Evolutionary conservation across 208 protist species (phyloP).

Genomic region (Trypanosoma cruzi): DNA sequence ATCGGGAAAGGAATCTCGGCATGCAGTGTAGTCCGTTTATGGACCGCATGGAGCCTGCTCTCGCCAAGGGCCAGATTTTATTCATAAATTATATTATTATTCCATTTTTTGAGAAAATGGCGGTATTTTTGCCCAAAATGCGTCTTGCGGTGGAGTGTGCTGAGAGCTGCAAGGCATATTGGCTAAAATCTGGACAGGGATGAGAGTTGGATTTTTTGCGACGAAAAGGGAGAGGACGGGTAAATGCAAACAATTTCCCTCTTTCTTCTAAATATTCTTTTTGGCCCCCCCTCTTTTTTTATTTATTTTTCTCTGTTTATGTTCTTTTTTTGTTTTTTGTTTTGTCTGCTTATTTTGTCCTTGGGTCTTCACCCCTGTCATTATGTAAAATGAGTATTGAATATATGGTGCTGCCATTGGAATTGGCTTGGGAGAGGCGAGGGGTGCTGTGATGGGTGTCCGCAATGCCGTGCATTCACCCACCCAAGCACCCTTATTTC

Average conservation of each 20-base stretch:
- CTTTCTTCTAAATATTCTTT: too few species aligned
- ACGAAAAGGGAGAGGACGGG: background rate
- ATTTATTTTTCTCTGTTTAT: too few species aligned
- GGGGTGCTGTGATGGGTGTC: background rate
- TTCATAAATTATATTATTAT: slow-evolving; percentile 95
- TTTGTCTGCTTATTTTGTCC: too few species aligned
- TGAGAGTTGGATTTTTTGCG: background rate
- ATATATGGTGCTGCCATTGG: background rate
- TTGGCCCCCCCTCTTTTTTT: too few species aligned
- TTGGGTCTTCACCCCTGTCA: background rate
- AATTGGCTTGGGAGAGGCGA: background rate
- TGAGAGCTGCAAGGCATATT: slow-evolving; percentile 85
- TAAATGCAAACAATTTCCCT: background rate
- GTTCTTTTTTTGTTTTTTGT: too few species aligned
- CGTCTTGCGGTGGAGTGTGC: slow-evolving; percentile 76
- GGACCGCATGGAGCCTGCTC: slow-evolving; percentile 73
- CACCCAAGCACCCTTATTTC: too few species aligned
- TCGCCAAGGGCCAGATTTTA: slow-evolving; percentile 89
- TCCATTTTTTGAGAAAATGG: slow-evolving; percentile 89
- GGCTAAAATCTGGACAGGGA: slow-evolving; percentile 36
- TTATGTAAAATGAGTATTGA: background rate
- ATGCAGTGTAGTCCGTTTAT: slow-evolving; percentile 94
- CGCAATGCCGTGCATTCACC: background rate
- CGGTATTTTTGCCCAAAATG: slow-evolving; percentile 84
- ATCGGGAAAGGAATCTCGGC: slow-evolving; percentile 85